phyloP scores from a whole-genome alignment of 2,329 filamentous ascomycete genomes.

The Penicillium sp. region DNA sequence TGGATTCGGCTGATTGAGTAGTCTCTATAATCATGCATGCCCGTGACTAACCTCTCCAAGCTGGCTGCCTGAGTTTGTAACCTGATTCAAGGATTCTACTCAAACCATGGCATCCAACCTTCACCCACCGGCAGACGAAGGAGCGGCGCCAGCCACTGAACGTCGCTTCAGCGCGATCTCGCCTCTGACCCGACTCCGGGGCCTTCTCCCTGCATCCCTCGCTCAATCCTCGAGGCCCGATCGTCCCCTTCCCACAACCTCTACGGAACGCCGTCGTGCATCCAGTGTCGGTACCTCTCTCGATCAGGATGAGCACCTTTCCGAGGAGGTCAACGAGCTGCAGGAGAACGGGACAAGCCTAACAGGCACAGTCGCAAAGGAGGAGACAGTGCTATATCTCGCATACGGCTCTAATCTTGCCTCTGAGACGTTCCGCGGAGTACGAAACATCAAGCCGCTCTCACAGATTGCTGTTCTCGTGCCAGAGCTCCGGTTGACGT shows the following conservation, averaged over 20 bases:
- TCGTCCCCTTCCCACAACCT: conserved; percentile 14
- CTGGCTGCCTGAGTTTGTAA: neutral
- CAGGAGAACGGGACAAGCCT: conserved; percentile 14
- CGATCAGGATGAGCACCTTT: conserved; percentile 17
- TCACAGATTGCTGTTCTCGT: conserved; percentile 77
- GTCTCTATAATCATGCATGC: conserved; percentile 3
- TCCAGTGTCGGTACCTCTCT: conserved; percentile 13
- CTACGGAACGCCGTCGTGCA: conserved; percentile 14
- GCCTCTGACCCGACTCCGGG: conserved; percentile 12
- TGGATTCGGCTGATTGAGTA: conserved; percentile 6
- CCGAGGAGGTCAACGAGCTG: conserved; percentile 16
- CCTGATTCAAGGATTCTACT: neutral
- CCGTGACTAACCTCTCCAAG: conserved; percentile 5
- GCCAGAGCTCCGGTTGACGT: conserved; percentile 71
- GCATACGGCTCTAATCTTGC: conserved; percentile 91
- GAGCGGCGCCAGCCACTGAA: conserved; percentile 3
- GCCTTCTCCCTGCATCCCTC: conserved; percentile 2
- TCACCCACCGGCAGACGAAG: conserved; percentile 1
- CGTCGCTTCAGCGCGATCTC: conserved; percentile 15
- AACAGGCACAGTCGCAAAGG: conserved; percentile 2
- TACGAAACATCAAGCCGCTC: conserved; percentile 73
- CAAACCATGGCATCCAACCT: conserved; percentile 8
- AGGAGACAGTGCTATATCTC: conserved; percentile 65
- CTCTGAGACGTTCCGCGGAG: conserved; percentile 71
- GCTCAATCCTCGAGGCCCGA: conserved; percentile 1